Conservation (phyloP, 495 filamentous ascomycete species). For the Immersiella caudata region DNA sequence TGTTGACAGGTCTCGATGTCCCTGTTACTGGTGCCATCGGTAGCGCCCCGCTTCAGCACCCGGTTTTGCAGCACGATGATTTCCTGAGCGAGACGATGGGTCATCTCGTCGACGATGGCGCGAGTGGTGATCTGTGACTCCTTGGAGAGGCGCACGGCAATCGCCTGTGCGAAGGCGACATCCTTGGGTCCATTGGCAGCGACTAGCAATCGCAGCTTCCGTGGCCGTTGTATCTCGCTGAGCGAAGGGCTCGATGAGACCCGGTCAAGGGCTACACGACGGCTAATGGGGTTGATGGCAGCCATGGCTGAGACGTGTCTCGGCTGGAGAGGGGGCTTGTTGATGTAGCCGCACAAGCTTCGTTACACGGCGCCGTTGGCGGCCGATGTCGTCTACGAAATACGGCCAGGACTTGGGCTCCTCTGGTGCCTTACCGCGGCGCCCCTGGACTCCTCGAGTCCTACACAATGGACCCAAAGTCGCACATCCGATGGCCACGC, state of each 20-base stretch:
- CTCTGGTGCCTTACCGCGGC: background rate
- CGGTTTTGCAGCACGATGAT: conserved; percentile 54
- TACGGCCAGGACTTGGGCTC: background rate
- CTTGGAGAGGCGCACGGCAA: conserved; percentile 59
- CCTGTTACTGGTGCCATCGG: conserved; percentile 34
- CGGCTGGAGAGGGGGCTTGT: background rate
- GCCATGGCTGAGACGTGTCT: background rate
- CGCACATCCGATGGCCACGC: background rate
- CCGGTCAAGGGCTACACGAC: conserved; percentile 14
- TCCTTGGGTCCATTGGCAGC: conserved; percentile 56
- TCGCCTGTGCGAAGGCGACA: conserved; percentile 54
- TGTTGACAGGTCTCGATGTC: conserved; percentile 50
- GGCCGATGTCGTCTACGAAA: background rate
- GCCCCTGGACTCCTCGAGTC: background rate
- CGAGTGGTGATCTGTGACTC: conserved; percentile 57
- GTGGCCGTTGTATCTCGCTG: conserved; percentile 46
- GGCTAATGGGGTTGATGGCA: background rate
- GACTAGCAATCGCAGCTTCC: conserved; percentile 54
- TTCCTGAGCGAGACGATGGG: conserved; percentile 54
- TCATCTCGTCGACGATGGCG: conserved; percentile 57
- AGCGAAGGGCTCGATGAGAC: conserved; percentile 40
- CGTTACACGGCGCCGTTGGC: background rate
- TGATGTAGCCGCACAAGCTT: background rate
- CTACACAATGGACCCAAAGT: background rate
- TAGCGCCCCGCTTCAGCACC: conserved; percentile 33